A percentile compares a stretch with the other conserved stretches of the same genome.
Evolutionary conservation across 2,329 filamentous ascomycete species (phyloP).

Genomic region (Pestalotiopsis sp.): DNA sequence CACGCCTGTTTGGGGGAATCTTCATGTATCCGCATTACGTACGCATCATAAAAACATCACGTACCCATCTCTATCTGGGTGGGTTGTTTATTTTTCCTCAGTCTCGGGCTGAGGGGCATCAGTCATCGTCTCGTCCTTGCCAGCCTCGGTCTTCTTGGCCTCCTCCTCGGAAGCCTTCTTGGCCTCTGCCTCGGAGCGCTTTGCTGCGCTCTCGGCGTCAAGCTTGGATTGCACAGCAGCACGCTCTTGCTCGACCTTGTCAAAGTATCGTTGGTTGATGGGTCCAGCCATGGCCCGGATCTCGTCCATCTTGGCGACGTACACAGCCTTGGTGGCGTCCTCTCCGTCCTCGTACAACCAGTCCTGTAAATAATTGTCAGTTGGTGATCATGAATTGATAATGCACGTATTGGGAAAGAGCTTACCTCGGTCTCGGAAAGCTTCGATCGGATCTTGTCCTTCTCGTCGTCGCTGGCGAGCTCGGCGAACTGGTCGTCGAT

Average conservation of each 20-base stretch:
- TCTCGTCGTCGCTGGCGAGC: conserved; percentile 89
- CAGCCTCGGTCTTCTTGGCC: conserved; percentile 49
- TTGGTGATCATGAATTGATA: neutral
- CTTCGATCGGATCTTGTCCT: conserved; percentile 81
- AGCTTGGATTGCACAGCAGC: conserved; percentile 74
- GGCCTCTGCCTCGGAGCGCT: conserved; percentile 67
- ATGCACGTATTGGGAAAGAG: conserved; percentile 11
- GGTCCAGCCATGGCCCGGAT: conserved; percentile 89
- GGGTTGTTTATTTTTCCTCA: conserved; percentile 33
- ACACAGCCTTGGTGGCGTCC: conserved; percentile 90
- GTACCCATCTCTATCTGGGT: neutral
- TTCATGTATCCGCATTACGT: conserved; percentile 10
- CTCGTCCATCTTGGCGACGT: conserved; percentile 94
- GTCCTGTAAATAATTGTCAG: conserved; percentile 60
- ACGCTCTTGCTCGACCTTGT: conserved; percentile 88
- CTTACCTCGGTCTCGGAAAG: conserved; percentile 85
- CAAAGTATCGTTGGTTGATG: conserved; percentile 91
- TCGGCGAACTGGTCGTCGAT: conserved; percentile 89
- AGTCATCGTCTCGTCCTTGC: conserved; percentile 64
- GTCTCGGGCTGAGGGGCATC: conserved; percentile 56
- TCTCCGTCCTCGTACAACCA: conserved; percentile 99
- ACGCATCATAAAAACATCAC: conserved; percentile 7
- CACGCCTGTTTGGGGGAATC: conserved; percentile 11
- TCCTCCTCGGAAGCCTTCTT: conserved; percentile 66
- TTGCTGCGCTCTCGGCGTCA: conserved; percentile 77